Evolutionary conservation across 768 basidiomycete genomes (phyloP), one percentile per base, ranked within the genome.

Genomic region (Saitozyma sp.): DNA sequence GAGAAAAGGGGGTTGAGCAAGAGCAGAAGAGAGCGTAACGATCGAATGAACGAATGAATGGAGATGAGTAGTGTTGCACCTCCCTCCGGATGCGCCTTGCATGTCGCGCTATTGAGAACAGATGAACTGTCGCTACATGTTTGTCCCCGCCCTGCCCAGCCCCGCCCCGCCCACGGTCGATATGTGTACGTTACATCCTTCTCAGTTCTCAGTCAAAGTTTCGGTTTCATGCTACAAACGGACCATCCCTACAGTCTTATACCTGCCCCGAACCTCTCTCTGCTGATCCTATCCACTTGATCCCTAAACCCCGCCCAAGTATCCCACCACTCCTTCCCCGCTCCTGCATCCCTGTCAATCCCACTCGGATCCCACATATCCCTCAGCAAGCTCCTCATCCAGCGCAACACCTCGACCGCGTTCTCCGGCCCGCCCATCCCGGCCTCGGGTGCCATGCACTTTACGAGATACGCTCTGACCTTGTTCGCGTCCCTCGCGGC

Each of bases 301-400:
- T 70, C 81, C 80, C 88, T 90, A 2, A 91, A 86, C 39, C 84
- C 84, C 62, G 84, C 81, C 80, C 90, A 93, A 8, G 88, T 85
- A 55, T 80, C 82, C 92, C 91, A 94, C 92, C 92, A 94, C 45
- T 85, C 85, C 73, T 82, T 82, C 2, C 87, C 90, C 6, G 64
- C 70, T 11, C 49, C 37, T 20, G 41, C 49, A 14, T 61, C 59
- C 37, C 62, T 40, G 29, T 72, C 59, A 37, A 5, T 29, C 43
- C 40, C 64, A 5, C 45, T 63, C 53, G 16, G 77, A 78, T 48
- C 84, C 84, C 88, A 92, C 70, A 85, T 78, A 63, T 59, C 70
- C 64, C 46, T 59, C 64, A 91, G 76, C 37, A 93, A 74, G 40
- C 88, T 83, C 65, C 86, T 78, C 92, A 91, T 93, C 89, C 89